These are phyloP conservation scores for Galerina sulciceps DNA, from an alignment of 768 basidiomycete species.

Conservation along the genomic window DNA sequence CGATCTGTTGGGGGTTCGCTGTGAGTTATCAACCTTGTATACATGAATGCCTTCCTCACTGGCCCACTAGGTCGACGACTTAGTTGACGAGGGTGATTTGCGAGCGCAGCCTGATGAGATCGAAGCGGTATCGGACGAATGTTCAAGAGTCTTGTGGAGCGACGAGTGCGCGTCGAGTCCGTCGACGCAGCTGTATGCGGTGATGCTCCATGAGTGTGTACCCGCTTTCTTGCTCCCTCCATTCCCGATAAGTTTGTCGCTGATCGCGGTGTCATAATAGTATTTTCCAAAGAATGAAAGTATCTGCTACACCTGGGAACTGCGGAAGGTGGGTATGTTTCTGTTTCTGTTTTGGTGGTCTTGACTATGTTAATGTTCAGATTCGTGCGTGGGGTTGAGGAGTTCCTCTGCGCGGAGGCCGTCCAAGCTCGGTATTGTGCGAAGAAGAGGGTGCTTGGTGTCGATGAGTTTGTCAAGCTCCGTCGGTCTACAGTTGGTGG, in stretches of 20 bases:
- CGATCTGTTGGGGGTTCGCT: not conserved
- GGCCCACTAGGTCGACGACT: slow-evolving; percentile 25
- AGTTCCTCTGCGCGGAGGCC: slow-evolving; percentile 7
- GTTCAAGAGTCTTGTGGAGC: too few species aligned
- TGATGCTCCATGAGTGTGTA: slow-evolving; percentile 27
- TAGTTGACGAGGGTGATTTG: slow-evolving; percentile 26
- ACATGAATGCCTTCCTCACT: not conserved
- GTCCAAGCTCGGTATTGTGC: slow-evolving; percentile 12
- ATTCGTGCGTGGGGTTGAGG: not conserved
- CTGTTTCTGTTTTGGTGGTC: too few species aligned
- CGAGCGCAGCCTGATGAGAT: too few species aligned
- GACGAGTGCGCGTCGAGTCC: slow-evolving; percentile 8
- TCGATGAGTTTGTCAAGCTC: not conserved
- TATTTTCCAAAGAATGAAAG: slow-evolving; percentile 3
- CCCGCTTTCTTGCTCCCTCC: too few species aligned
- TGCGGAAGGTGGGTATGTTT: too few species aligned
- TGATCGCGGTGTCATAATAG: too few species aligned
- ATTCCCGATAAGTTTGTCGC: too few species aligned
- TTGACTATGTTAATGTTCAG: too few species aligned
- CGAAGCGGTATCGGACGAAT: too few species aligned
- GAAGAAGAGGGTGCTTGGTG: too few species aligned
- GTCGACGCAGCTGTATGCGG: slow-evolving; percentile 13
- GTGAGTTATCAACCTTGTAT: too few species aligned
- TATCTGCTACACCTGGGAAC: slow-evolving; percentile 4
- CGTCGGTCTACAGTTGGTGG: slow-evolving; percentile 11